Evolutionary conservation across 2,329 filamentous ascomycete genomes (phyloP).

Genomic region (Aspergillus sp.): DNA sequence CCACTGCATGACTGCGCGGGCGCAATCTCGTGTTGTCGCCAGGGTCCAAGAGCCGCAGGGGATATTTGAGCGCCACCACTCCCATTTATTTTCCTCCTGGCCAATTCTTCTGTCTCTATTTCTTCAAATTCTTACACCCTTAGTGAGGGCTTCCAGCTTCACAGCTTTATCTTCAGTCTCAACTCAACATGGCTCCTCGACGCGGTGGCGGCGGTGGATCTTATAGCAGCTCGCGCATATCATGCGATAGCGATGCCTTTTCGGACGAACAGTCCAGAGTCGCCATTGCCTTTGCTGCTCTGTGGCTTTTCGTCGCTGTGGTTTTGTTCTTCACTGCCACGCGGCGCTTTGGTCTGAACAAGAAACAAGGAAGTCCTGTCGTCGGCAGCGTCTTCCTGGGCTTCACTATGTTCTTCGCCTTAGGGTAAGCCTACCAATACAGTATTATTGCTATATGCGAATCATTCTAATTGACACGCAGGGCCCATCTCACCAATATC

Average conservation of each 20-base stretch:
- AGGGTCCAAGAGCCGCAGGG: no score
- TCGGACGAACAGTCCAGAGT: neutral
- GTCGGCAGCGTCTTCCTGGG: neutral
- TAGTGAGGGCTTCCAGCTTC: neutral
- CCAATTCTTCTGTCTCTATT: neutral
- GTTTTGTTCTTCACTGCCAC: neutral
- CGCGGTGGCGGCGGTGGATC: neutral
- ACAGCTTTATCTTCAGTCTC: neutral
- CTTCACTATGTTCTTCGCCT: neutral
- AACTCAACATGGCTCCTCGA: conserved; percentile 3
- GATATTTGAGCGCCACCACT: no score
- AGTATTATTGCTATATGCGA: no score
- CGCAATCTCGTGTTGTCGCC: no score
- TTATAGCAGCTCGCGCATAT: neutral
- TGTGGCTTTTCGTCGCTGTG: neutral
- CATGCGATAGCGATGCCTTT: neutral
- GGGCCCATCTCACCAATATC: no score
- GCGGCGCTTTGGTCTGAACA: neutral
- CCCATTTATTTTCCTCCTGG: neutral
- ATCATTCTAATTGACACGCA: no score
- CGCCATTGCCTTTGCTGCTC: neutral
- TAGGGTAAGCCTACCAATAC: neutral
- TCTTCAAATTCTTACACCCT: neutral
- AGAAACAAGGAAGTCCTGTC: neutral
- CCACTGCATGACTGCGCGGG: no score